Evolutionary conservation across 2,329 filamentous ascomycete genomes (phyloP).

Genomic region (Bipolaris bicolor): DNA sequence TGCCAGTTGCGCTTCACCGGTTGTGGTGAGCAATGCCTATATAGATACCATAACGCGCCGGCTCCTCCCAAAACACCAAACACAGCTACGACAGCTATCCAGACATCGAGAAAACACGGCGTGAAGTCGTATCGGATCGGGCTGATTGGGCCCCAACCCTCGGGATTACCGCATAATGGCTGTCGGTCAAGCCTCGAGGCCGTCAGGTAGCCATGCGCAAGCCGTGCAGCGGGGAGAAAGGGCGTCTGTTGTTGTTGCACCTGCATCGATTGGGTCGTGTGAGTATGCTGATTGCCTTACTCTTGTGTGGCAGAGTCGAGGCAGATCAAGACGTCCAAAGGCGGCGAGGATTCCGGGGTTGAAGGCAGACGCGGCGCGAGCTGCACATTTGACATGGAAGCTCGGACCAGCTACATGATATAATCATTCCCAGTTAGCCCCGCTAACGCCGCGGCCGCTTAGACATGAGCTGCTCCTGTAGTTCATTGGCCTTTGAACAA

Average conservation of each 20-base stretch:
- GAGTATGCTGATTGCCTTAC: slow-evolving; percentile 24
- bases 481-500: background rate
- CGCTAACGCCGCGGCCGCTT: slow-evolving; percentile 12
- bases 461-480: background rate
- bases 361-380: slow-evolving; percentile 10
- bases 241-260: slow-evolving; percentile 46
- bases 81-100: slow-evolving; percentile 76
- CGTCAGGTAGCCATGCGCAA: slow-evolving; percentile 61
- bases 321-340: slow-evolving; percentile 21
- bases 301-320: slow-evolving; percentile 32
- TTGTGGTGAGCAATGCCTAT: slow-evolving; percentile 70
- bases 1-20: slow-evolving; percentile 83
- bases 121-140: slow-evolving; percentile 90
- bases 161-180: slow-evolving; percentile 82
- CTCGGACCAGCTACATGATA: slow-evolving; percentile 20
- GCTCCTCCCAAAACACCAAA: slow-evolving; percentile 81
- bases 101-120: slow-evolving; percentile 94
- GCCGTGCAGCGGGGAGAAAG: slow-evolving; percentile 37
- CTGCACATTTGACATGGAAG: slow-evolving; percentile 15
- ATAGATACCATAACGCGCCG: slow-evolving; percentile 78
- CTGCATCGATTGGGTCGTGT: slow-evolving; percentile 44
- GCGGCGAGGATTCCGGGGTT: slow-evolving; percentile 15
- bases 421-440: slow-evolving; percentile 15
- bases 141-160: slow-evolving; percentile 96
- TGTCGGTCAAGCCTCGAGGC: slow-evolving; percentile 58